Evolutionary conservation across 1,284 basidiomycete species (phyloP).

Genomic region (Cutaneotrichosporon sp.): DNA sequence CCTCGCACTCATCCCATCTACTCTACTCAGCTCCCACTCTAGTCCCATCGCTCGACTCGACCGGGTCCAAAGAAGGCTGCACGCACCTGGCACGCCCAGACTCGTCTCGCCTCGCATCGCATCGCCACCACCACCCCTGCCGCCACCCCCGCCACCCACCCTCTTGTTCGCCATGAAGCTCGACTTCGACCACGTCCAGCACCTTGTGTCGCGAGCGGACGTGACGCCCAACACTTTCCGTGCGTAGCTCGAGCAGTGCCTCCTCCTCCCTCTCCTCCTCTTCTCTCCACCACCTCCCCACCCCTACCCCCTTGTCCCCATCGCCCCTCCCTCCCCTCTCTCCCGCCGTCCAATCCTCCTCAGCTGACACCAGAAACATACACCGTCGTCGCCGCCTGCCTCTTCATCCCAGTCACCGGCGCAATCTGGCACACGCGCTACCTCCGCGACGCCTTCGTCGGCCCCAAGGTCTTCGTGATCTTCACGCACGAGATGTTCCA

Average conservation of each 20-base stretch:
- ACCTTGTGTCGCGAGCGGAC: not conserved
- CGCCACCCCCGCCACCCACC: not conserved
- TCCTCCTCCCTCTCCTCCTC: too few relatives aligned
- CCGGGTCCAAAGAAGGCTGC: too few relatives aligned
- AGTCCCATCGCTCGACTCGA: too few relatives aligned
- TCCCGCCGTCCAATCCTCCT: too few relatives aligned
- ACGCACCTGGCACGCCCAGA: too few relatives aligned
- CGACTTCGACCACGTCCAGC: not conserved
- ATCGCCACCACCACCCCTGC: not conserved
- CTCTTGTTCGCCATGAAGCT: not conserved
- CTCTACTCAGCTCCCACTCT: not conserved
- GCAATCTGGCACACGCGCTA: constrained; percentile 51
- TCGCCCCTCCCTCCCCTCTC: too few relatives aligned
- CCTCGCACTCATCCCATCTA: not conserved
- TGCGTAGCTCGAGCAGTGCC: too few relatives aligned
- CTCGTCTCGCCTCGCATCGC: not conserved
- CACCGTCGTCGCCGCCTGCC: constrained; percentile 50
- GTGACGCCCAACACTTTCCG: constrained; percentile 11
- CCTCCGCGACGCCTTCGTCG: constrained; percentile 45
- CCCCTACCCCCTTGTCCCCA: too few relatives aligned
- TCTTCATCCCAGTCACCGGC: constrained; percentile 47
- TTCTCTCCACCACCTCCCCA: too few relatives aligned
- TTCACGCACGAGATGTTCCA: constrained; percentile 52
- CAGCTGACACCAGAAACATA: constrained; percentile 40
- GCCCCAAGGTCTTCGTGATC: constrained; percentile 51